phyloP scores from a whole-genome alignment of 2,329 filamentous ascomycete genomes.

The Aciculosporium take region DNA sequence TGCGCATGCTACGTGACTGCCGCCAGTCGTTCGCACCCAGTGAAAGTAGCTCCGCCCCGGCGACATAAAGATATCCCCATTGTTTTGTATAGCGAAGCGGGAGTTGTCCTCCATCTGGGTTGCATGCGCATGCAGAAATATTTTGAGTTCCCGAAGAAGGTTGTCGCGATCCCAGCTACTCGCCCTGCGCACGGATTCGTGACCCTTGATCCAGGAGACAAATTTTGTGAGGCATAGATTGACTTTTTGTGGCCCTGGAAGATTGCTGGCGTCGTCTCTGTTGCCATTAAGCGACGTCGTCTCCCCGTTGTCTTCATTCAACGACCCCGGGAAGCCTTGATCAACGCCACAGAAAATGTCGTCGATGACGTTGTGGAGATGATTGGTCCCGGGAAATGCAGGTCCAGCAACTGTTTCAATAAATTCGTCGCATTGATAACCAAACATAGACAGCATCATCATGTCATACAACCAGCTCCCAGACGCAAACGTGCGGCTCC shows the following conservation, averaged over 20 bases:
- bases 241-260: neutral
- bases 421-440: constrained; percentile 7
- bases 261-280: too few relatives aligned
- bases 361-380: neutral
- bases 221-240: neutral
- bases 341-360: neutral
- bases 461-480: constrained; percentile 4
- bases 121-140: constrained; percentile 1
- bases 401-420: constrained; percentile 6
- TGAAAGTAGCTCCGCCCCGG: constrained; percentile 5
- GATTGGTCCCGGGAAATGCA: neutral
- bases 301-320: neutral
- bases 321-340: neutral
- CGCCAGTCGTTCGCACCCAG: constrained; percentile 8
- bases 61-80: neutral
- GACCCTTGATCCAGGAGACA: neutral
- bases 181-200: neutral
- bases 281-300: too few relatives aligned
- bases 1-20: constrained; percentile 7
- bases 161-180: neutral
- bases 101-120: constrained; percentile 1
- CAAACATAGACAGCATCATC: constrained; percentile 6
- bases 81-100: neutral
- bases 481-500: neutral
- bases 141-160: neutral